Evolutionary conservation across 495 filamentous ascomycete species (phyloP), one percentile per base, ranked within the genome.

Genomic region (Aeminium ludgeri): DNA sequence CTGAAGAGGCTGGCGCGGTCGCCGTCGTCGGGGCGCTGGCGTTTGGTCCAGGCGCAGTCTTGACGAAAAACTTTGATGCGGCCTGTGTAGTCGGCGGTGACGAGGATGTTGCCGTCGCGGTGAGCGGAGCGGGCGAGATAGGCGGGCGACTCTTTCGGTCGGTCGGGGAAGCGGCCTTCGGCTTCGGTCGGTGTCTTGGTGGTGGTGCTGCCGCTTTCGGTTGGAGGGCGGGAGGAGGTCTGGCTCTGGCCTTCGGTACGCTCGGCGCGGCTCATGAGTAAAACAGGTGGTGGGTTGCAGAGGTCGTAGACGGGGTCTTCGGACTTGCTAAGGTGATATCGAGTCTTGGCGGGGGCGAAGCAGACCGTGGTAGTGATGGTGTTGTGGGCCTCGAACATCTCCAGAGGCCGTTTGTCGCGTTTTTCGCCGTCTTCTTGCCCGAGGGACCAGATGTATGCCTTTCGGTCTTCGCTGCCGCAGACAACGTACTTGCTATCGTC

Each of bases 291-390:
- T 8, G 89, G 89, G 52, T 99, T 95, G 64, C 89, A 96, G 16
- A 96, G 70, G 53, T 95, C 86, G 56, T 84, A 99, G 23, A 99
- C 70, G 6, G 87, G 91, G 55, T 99, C 89, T 40, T 83, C 81
- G 7, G 85, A 89, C 25, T 69, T 64, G 12, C 76, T 75, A 0
- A 99, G 66, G 1, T 82, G 65, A 55, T 84, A 79, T 44, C 83
- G 71, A 3, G 85, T 82, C 42, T 70, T 73, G 1, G 70, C 70
- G 0, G 89, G 91, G 0, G 91, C 91, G 47, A 94, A 75, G 4
- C 91, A 63, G 0, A 86, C 79, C 15, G 78, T 76, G 0, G 89
- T 99, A 7, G 93, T 86, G 41, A 91, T 84, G 28, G 78, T 74
- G 1, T 79, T 73, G 55, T 94, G 85, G 0, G 87, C 83, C 50